A percentile compares a stretch with the other conserved stretches of the same genome.
Evolutionary conservation across 1,284 basidiomycete genomes (phyloP).

Genomic region (Wallemia mellicola): DNA sequence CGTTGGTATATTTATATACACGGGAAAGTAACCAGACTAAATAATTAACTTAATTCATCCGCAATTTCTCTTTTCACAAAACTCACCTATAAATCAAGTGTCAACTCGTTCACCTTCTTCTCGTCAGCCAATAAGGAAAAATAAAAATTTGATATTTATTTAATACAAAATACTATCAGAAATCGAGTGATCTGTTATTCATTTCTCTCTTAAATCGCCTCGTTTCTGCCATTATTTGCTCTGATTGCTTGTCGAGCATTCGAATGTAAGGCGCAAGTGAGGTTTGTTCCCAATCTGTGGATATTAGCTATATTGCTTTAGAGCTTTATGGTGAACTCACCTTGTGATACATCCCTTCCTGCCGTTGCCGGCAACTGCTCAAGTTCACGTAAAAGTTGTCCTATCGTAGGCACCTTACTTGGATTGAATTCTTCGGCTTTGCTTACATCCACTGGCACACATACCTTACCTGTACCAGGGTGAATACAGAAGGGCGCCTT

Average conservation of each 20-base stretch:
- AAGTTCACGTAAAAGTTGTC: constrained; percentile 49
- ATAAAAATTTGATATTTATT: not conserved
- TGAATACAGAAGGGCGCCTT: constrained; percentile 95
- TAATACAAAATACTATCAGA: not conserved
- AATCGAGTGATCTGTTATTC: not conserved
- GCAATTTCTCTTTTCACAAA: not conserved
- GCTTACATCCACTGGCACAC: constrained; percentile 63
- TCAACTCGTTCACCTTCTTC: not conserved
- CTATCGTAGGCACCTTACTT: constrained; percentile 51
- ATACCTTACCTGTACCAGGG: constrained; percentile 74
- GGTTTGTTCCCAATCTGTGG: constrained; percentile 22
- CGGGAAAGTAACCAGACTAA: too few relatives aligned
- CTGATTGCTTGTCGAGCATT: constrained; percentile 45
- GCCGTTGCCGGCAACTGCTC: constrained; percentile 23
- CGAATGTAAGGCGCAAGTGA: constrained; percentile 61
- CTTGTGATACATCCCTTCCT: not conserved
- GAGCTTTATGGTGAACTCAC: too few relatives aligned
- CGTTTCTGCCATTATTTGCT: constrained; percentile 18
- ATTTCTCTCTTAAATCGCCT: constrained; percentile 8
- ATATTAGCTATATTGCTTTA: too few relatives aligned
- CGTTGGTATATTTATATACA: not conserved
- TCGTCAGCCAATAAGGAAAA: not conserved
- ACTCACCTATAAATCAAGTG: not conserved
- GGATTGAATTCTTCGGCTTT: constrained; percentile 64
- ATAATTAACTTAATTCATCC: not conserved